Conservation (phyloP, 768 basidiomycete genomes). For the Baorangia bicolor region DNA sequence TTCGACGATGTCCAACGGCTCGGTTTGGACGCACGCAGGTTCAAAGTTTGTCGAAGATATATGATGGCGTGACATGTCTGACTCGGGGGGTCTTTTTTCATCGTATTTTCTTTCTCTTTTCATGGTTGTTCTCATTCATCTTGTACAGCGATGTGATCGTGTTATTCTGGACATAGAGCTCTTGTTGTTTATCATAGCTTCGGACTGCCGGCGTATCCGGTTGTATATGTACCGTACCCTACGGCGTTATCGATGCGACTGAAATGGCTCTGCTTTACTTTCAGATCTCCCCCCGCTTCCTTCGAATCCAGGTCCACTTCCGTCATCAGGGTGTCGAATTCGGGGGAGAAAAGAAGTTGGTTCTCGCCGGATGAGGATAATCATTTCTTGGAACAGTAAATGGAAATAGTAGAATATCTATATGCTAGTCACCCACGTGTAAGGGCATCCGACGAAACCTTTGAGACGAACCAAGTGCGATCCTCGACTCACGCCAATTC, state of each 20-base stretch:
- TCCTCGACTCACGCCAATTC: no score
- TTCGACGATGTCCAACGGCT: constrained; percentile 23
- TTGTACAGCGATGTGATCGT: not conserved
- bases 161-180: not conserved
- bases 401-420: no score
- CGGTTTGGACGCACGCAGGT: constrained; percentile 44
- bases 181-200: not conserved
- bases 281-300: not conserved
- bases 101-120: not conserved
- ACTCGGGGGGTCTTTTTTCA: not conserved
- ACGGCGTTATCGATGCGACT: not conserved
- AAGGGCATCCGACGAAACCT: not conserved
- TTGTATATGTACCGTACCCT: not conserved
- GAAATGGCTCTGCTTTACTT: not conserved
- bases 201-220: not conserved
- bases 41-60: constrained; percentile 48
- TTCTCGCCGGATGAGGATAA: no score
- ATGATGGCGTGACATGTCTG: not conserved
- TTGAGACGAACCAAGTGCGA: not conserved
- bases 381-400: not conserved
- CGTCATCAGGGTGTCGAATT: not conserved
- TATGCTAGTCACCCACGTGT: not conserved
- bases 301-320: not conserved
- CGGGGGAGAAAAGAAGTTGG: not conserved
- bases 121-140: not conserved